phyloP scores from a whole-genome alignment of 768 basidiomycete species.

The Kwoniella shandongensis region DNA sequence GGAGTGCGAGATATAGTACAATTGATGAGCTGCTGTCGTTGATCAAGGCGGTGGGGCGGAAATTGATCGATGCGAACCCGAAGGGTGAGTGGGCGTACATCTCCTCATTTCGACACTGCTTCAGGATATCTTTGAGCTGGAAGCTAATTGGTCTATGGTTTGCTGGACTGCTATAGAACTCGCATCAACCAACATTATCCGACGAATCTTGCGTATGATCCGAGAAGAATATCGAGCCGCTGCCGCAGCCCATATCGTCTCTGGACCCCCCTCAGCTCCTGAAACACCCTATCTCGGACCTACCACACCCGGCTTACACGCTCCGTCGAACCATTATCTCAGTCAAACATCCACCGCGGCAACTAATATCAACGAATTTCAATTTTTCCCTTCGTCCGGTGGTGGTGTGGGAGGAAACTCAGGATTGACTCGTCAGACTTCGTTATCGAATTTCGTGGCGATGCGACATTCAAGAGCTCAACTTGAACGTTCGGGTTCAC shows the following conservation, averaged over 20 bases:
- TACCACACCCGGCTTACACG: conserved; percentile 47
- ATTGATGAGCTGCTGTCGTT: conserved; percentile 79
- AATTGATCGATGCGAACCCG: conserved; percentile 84
- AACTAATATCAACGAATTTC: conserved; percentile 22
- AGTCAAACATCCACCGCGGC: conserved; percentile 19
- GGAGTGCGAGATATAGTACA: conserved; percentile 78
- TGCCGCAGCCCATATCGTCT: conserved; percentile 56
- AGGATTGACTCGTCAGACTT: conserved; percentile 27
- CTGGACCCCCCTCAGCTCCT: conserved; percentile 38
- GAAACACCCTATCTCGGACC: conserved; percentile 46
- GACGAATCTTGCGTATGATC: conserved; percentile 88
- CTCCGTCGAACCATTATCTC: conserved; percentile 46
- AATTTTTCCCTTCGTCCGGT: conserved; percentile 22
- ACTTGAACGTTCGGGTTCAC: conserved; percentile 40
- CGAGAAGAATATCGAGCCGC: conserved; percentile 92
- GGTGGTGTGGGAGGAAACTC: no score
- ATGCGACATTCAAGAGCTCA: conserved; percentile 51
- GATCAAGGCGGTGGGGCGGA: conserved; percentile 74
- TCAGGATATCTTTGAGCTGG: not conserved
- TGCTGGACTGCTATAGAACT: conserved; percentile 63
- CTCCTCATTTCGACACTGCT: not conserved
- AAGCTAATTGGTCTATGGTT: not conserved
- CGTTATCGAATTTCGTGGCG: conserved; percentile 49
- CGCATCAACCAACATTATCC: conserved; percentile 89
- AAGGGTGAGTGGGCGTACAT: conserved; percentile 65